Conservation (phyloP, 2,329 filamentous ascomycete genomes). For the Talaromyces sp. region DNA sequence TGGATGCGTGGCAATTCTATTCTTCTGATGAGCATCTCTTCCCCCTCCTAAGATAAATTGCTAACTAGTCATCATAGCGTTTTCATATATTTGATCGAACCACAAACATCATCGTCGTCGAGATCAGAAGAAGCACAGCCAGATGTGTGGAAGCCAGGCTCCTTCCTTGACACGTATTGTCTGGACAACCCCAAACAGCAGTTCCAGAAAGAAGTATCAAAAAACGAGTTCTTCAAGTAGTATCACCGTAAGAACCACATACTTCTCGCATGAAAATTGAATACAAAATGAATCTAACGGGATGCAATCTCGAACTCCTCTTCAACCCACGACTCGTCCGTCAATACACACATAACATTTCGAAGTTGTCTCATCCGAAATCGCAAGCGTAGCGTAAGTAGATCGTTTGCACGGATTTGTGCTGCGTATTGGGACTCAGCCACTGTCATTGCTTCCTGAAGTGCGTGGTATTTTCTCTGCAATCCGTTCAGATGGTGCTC, state of each 20-base stretch:
- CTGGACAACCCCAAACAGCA: too few relatives aligned
- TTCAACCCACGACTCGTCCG: not conserved
- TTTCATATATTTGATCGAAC: too few relatives aligned
- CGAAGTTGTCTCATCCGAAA: not conserved
- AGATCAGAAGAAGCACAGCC: too few relatives aligned
- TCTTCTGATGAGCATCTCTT: not conserved
- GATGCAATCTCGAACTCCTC: not conserved
- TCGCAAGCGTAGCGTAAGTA: not conserved
- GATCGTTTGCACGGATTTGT: not conserved
- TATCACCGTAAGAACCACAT: not conserved
- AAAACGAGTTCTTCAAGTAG: not conserved
- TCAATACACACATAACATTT: not conserved
- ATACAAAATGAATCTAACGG: not conserved
- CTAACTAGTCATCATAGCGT: too few relatives aligned
- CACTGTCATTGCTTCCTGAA: not conserved
- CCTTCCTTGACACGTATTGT: too few relatives aligned
- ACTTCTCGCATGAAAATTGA: not conserved
- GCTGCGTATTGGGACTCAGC: not conserved
- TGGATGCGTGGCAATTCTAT: not conserved
- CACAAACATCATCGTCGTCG: too few relatives aligned
- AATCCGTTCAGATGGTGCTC: not conserved
- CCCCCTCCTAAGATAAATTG: not conserved
- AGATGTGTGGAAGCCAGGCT: too few relatives aligned
- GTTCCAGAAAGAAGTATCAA: too few relatives aligned
- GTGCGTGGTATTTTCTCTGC: not conserved